Conservation (phyloP, 176 grass and related monocot species). For the Oryza meyeriana region DNA sequence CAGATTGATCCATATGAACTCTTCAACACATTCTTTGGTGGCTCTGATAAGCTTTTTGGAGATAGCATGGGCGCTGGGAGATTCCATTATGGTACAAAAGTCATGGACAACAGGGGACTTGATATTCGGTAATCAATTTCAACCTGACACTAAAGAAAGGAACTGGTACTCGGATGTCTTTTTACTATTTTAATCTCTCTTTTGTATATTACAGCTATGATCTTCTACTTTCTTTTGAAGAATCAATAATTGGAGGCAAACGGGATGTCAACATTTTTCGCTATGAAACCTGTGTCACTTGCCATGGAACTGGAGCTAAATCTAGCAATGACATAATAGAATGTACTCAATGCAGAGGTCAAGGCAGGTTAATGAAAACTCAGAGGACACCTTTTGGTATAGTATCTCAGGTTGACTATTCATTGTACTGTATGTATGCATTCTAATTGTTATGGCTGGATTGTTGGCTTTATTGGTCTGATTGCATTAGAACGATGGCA, state of each 20-base stretch:
- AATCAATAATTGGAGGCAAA: slow-evolving; percentile 69
- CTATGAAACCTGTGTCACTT: slow-evolving; percentile 61
- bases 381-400: slow-evolving; percentile 81
- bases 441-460: slow-evolving; percentile 33
- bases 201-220: slow-evolving; percentile 55
- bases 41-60: slow-evolving; percentile 56
- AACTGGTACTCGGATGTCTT: background rate
- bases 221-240: slow-evolving; percentile 88
- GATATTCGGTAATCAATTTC: slow-evolving; percentile 64
- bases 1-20: slow-evolving; percentile 90
- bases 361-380: slow-evolving; percentile 64
- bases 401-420: slow-evolving; percentile 73
- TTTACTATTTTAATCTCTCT: slow-evolving; percentile 3
- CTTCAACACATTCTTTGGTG: slow-evolving; percentile 81
- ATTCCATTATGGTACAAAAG: slow-evolving; percentile 51
- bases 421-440: background rate
- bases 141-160: background rate
- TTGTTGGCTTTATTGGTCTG: no score
- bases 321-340: slow-evolving; percentile 50
- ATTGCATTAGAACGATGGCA: no score
- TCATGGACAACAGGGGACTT: slow-evolving; percentile 46
- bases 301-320: slow-evolving; percentile 78
- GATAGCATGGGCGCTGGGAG: slow-evolving; percentile 38
- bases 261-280: slow-evolving; percentile 44
- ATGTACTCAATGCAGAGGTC: slow-evolving; percentile 73